A percentile compares a stretch with the other conserved stretches of the same genome.
phyloP scores from a whole-genome alignment of 2,329 filamentous ascomycete genomes.

The Fusarium miscanthi region DNA sequence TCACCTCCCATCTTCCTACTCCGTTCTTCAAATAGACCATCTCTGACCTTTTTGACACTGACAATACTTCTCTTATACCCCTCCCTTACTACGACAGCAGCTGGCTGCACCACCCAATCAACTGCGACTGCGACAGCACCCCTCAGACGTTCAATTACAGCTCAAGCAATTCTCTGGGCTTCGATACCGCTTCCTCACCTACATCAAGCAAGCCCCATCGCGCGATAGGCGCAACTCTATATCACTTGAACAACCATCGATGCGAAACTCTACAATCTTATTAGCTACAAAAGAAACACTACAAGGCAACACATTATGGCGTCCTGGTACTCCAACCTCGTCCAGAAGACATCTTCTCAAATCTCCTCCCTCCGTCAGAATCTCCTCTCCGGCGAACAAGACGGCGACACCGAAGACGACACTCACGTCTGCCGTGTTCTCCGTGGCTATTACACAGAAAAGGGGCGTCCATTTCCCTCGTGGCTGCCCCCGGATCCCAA shows the following conservation, averaged over 20 bases:
- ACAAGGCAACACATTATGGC: conserved; percentile 62
- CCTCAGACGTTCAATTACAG: neutral
- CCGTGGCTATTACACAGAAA: conserved; percentile 91
- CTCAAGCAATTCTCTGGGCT: neutral
- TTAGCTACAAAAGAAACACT: neutral
- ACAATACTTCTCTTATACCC: neutral
- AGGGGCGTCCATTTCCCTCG: conserved; percentile 79
- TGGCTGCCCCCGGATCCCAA: conserved; percentile 96
- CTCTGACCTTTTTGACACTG: conserved; percentile 7
- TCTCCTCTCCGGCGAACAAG: conserved; percentile 72
- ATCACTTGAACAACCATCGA: neutral
- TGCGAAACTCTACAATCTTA: conserved; percentile 2
- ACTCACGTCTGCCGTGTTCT: conserved; percentile 95
- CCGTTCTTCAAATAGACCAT: conserved; percentile 24
- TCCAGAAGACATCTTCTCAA: conserved; percentile 72
- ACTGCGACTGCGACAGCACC: neutral
- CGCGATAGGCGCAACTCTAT: conserved; percentile 3
- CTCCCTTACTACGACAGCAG: conserved; percentile 9
- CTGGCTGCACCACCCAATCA: conserved; percentile 25
- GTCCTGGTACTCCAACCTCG: conserved; percentile 82
- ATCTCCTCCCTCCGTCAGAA: conserved; percentile 75
- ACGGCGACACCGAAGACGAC: conserved; percentile 85
- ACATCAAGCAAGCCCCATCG: conserved; percentile 1
- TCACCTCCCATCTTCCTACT: conserved; percentile 22
- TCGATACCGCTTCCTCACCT: conserved; percentile 1